phyloP scores from a whole-genome alignment of 495 filamentous ascomycete genomes.

The Daldinia loculata region DNA sequence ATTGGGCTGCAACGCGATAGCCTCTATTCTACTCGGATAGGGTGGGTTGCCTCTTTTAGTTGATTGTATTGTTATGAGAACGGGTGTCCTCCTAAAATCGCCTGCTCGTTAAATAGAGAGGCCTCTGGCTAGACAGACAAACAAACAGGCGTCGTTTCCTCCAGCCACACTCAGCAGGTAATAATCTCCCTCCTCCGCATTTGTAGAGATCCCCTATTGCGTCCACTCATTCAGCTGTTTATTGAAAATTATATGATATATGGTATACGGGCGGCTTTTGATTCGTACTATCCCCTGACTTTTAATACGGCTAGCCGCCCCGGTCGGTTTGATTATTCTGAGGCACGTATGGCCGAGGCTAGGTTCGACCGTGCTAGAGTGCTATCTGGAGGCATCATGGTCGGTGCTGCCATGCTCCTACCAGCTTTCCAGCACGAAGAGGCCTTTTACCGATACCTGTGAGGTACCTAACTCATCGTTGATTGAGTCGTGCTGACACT shows the following conservation, averaged over 20 bases:
- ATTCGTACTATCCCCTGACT: background rate
- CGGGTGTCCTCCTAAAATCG: background rate
- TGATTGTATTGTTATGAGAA: background rate
- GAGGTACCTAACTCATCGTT: slow-evolving; percentile 20
- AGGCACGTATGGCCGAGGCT: background rate
- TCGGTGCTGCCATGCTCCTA: slow-evolving; percentile 46
- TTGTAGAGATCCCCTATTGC: background rate
- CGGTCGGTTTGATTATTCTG: background rate
- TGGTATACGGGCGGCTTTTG: background rate
- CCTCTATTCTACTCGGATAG: background rate
- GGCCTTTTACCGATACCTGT: slow-evolving; percentile 45
- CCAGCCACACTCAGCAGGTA: slow-evolving; percentile 1
- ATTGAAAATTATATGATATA: background rate
- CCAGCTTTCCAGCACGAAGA: slow-evolving; percentile 39
- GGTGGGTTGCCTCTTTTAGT: slow-evolving; percentile 4
- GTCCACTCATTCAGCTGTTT: background rate
- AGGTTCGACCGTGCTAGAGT: slow-evolving; percentile 32
- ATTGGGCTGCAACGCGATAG: slow-evolving; percentile 13
- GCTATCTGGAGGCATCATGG: slow-evolving; percentile 47
- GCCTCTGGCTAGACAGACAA: background rate
- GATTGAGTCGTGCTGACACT: slow-evolving; percentile 28
- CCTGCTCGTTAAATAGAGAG: slow-evolving; percentile 19
- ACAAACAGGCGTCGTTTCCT: background rate
- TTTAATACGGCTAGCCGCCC: slow-evolving; percentile 5
- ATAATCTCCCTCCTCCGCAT: background rate